These are phyloP conservation scores for Lotmaria passim DNA, from an alignment of 208 protist species.

Conservation along the genomic window DNA sequence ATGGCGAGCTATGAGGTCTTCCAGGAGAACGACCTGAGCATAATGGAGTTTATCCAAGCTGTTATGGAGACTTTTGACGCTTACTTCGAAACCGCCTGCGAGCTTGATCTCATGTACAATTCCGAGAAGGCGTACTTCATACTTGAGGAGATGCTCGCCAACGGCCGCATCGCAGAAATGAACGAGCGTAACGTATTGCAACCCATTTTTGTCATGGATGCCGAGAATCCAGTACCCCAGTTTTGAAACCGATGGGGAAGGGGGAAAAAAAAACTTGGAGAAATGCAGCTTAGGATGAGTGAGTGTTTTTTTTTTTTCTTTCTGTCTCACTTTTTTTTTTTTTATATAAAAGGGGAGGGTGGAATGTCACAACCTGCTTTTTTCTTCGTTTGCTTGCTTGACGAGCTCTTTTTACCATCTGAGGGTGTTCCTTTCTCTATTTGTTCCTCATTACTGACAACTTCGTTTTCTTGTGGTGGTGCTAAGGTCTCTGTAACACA, in stretches of 20 bases:
- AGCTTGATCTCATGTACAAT: slow-evolving; percentile 99
- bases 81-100: slow-evolving; percentile 93
- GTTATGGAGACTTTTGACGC: slow-evolving; percentile 74
- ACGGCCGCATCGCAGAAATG: slow-evolving; percentile 90
- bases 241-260: background rate
- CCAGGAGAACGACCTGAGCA: slow-evolving; percentile 96
- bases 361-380: too few species aligned
- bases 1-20: slow-evolving; percentile 93
- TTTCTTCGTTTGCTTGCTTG: too few species aligned
- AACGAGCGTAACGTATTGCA: slow-evolving; percentile 85
- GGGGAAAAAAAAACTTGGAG: too few species aligned
- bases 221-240: slow-evolving; percentile 24
- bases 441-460: too few species aligned
- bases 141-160: slow-evolving; percentile 95
- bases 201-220: slow-evolving; percentile 62
- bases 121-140: slow-evolving; percentile 98
- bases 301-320: too few species aligned
- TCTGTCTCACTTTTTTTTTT: too few species aligned
- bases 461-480: too few species aligned
- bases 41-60: slow-evolving; percentile 92
- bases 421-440: too few species aligned
- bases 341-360: too few species aligned
- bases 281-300: too few species aligned
- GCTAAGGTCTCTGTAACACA: too few species aligned
- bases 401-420: too few species aligned